Evolutionary conservation across 805 yeast species (phyloP), one percentile per base, ranked within the genome.

Genomic region (Zygosaccharomyces rouxii): DNA sequence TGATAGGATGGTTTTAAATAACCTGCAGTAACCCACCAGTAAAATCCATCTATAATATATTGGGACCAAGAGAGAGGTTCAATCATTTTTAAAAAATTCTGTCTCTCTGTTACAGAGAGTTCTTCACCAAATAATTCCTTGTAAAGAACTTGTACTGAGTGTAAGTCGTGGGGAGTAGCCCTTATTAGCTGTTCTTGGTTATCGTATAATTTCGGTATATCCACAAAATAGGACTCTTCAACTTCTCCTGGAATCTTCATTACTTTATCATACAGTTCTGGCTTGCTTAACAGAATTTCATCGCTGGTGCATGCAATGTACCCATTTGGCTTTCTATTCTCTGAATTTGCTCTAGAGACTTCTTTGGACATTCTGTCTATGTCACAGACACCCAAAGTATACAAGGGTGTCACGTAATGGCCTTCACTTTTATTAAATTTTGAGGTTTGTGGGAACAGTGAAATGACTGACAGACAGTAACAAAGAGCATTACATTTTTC

Each of bases 271-370:
- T 55, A 64, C 7, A 62, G 45, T 26, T 62, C 64, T 4, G 55
- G 45, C 26, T 56, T 59, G 35, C 49, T 53, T 6, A 54, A 26
- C 28, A 66, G 42, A 28, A 66, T 57, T 35, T 60, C 66, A 44
- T 66, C 70, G 41, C 63, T 63, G 4, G 70, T 64, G 19, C 64
- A 63, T 13, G 68, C 70, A 19, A 66, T 51, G 45, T 51, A 62
- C 3, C 64, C 59, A 7, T 40, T 26, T 16, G 48, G 23, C 19
- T 38, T 42, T 16, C 35, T 44, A 2, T 51, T 45, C 33, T 51
- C 49, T 18, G 28, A 35, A 11, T 29, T 38, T 9, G 49, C 44
- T 38, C 31, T 14, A 7, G 52, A 51, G 10, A 58, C 41, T 23
- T 56, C 57, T 23, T 54, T 47, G 4, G 55, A 50, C 44, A 59